Evolutionary conservation across 2,329 filamentous ascomycete genomes (phyloP).

Genomic region (Cladosporium sp.): DNA sequence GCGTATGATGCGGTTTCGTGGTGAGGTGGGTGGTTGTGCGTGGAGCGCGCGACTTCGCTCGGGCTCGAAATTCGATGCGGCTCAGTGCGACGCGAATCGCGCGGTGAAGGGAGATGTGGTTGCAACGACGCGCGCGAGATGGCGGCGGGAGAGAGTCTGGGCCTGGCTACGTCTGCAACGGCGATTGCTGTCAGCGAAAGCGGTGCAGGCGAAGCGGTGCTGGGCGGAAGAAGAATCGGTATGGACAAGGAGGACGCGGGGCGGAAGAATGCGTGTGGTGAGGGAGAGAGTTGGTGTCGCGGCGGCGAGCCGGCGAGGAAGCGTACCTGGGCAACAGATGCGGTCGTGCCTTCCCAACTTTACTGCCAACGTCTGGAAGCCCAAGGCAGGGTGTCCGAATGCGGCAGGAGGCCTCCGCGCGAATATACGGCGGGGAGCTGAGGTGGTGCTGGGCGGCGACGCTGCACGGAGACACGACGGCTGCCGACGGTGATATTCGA

Average conservation of each 20-base stretch:
- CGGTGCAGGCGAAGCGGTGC: not conserved
- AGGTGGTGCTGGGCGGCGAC: not conserved
- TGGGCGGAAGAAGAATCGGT: not conserved
- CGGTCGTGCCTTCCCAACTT: slow-evolving; percentile 1
- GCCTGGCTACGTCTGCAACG: slow-evolving; percentile 5
- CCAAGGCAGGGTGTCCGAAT: not conserved
- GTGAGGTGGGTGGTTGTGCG: not conserved
- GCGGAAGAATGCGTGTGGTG: not conserved
- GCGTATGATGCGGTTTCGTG: not conserved
- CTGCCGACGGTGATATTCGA: slow-evolving; percentile 7
- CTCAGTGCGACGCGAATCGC: not conserved
- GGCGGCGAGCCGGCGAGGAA: not conserved
- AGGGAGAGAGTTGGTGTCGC: not conserved
- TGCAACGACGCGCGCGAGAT: not conserved
- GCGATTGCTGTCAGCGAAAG: slow-evolving; percentile 10
- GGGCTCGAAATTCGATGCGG: not conserved
- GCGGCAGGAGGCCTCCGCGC: not conserved
- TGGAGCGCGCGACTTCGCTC: not conserved
- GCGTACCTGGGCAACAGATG: slow-evolving; percentile 6
- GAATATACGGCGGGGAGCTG: not conserved
- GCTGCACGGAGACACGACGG: slow-evolving; percentile 1
- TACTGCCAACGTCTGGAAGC: not conserved
- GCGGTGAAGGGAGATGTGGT: not conserved
- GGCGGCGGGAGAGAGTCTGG: not conserved
- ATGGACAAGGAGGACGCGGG: not conserved